phyloP scores from a whole-genome alignment of 345 rosid genomes.

The Zanthoxylum bungeanum region DNA sequence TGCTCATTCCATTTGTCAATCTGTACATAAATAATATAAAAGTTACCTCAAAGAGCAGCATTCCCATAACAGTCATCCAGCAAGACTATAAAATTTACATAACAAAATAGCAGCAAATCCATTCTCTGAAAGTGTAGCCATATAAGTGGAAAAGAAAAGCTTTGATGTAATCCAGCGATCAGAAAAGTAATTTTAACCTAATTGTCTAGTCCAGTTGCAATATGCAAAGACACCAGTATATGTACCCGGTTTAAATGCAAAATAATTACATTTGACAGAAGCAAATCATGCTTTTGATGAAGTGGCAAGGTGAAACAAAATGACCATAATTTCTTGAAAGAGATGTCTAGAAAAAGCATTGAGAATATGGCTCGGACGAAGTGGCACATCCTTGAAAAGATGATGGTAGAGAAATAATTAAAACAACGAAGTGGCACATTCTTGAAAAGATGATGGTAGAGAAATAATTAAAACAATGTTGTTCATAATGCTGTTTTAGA shows the following conservation, averaged over 20 bases:
- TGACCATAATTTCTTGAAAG: background rate
- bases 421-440: background rate
- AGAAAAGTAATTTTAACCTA: background rate
- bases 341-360: background rate
- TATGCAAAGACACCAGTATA: background rate
- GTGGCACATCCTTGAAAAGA: no score
- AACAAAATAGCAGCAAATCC: background rate
- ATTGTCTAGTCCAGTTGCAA: background rate
- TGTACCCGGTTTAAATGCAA: background rate
- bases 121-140: no score
- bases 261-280: background rate
- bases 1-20: slow-evolving; percentile 96
- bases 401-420: background rate
- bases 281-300: background rate
- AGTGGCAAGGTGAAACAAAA: background rate
- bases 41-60: background rate
- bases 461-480: background rate
- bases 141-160: background rate
- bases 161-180: background rate
- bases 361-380: background rate
- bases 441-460: background rate
- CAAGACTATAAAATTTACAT: background rate
- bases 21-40: slow-evolving; percentile 28
- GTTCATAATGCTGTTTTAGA: background rate
- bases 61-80: background rate